Evolutionary conservation across 257 asterid species (phyloP), one percentile per base, ranked within the genome.

Genomic region (Solanum rostratum): DNA sequence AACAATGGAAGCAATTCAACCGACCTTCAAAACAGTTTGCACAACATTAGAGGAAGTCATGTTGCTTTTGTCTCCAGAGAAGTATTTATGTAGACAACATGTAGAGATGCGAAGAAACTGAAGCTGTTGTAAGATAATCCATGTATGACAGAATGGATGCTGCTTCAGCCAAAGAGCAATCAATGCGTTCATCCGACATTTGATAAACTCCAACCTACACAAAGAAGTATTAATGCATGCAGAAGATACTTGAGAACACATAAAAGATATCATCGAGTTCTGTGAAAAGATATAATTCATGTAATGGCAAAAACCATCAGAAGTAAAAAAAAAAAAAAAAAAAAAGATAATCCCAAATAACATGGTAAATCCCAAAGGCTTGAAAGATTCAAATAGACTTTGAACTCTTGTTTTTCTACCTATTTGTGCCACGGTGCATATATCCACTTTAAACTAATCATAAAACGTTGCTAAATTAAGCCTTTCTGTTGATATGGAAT

Each of bases 31-130:
- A 86, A 96, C 91, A 49, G 98, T 96, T 69, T 84, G 99, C 82
- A 96, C 98, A 27, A 96, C 98, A 74, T 96, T 96, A 37, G 99
- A 96, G 79, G 99, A 96, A 79, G 99, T 96, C 99, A 96, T 45
- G 99, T 96, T 83, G 99, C 99, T 88, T 96, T 96, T 50, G 98
- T 96, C 97, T 95, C 98, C 27, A 96, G 88, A 22, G 99, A 91
- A 65, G 99, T 96, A 86, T 96, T 95, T 76, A 96, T 96, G 89
- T 96, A 96, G 86, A 96, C 92, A 50, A 96, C 98, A 88, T 96
- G 99, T 71, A 96, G 87, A 85, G 98, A 91, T 5, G 98, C 81
- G 97, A 92, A 73, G 97, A 90, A 88, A 84, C 86, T 14, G 98
- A 95, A 85, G 95, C 91, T 76, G 89, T 84, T 2, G 91, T 86